Evolutionary conservation across 306 rosid genomes (phyloP).

Genomic region (Cucurbita pepo): DNA sequence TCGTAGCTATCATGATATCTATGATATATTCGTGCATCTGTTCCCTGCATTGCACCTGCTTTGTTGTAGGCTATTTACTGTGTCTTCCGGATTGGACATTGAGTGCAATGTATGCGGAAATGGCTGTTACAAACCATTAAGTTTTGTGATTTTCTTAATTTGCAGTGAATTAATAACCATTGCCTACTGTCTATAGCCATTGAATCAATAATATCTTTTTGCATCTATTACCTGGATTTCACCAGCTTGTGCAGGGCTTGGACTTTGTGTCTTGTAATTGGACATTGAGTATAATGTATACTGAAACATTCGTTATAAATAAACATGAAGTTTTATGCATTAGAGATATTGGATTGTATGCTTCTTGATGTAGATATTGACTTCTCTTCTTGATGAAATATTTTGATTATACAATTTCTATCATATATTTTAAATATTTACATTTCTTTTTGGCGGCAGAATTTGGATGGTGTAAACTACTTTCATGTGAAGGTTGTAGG

Average conservation of each 20-base stretch:
- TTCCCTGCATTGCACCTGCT: background rate
- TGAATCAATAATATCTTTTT: background rate
- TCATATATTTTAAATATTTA: background rate
- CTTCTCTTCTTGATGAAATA: background rate
- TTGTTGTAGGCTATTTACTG: background rate
- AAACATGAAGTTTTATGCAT: background rate
- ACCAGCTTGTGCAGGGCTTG: background rate
- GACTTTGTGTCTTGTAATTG: background rate
- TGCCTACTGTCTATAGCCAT: background rate
- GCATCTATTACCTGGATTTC: background rate
- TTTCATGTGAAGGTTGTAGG: conserved; percentile 92
- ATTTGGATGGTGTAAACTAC: conserved; percentile 81
- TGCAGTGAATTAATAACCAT: background rate
- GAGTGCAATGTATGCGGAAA: background rate
- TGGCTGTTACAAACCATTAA: background rate
- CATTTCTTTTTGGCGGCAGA: conserved; percentile 18
- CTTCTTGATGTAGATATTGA: background rate
- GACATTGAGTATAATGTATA: background rate
- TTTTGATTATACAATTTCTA: background rate
- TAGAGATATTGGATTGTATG: background rate
- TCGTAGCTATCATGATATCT: background rate
- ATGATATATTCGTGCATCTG: background rate
- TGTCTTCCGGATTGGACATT: background rate
- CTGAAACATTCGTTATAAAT: background rate
- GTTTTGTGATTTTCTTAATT: background rate